A percentile compares a stretch with the other conserved stretches of the same genome.
Evolutionary conservation across 2,329 filamentous ascomycete genomes (phyloP).

Genomic region (Teratosphaeria pseudoeucalypti): DNA sequence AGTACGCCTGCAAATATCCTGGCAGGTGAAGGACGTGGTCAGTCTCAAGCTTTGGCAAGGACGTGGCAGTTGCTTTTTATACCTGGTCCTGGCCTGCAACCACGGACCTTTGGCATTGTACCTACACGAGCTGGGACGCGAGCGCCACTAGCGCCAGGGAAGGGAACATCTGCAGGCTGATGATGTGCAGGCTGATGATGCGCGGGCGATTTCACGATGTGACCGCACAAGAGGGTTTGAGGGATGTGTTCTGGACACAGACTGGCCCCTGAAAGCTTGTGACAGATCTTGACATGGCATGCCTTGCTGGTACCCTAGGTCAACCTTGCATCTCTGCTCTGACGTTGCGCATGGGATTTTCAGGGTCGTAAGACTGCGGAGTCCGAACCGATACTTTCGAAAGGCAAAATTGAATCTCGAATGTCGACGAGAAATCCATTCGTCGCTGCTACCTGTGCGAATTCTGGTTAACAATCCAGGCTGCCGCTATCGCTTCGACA

Average conservation of each 20-base stretch:
- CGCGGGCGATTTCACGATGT: background rate
- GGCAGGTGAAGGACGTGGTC: background rate
- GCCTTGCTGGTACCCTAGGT: background rate
- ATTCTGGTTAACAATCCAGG: background rate
- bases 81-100: background rate
- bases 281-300: background rate
- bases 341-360: background rate
- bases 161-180: too few species aligned
- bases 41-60: background rate
- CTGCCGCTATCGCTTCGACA: background rate
- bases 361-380: background rate
- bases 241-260: background rate
- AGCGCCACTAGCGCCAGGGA: too few species aligned
- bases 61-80: background rate
- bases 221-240: background rate
- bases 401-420: background rate
- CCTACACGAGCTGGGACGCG: background rate
- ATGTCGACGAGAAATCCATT: background rate
- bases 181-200: too few species aligned
- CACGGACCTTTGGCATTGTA: background rate
- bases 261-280: background rate
- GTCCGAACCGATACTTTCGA: background rate
- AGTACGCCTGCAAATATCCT: background rate
- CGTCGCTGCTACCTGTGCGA: background rate
- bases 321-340: background rate